Percentiles rank a stretch among this genome's conserved stretches.
Evolutionary conservation across 805 yeast genomes (phyloP).

Genomic region (Lachancea mirantina): DNA sequence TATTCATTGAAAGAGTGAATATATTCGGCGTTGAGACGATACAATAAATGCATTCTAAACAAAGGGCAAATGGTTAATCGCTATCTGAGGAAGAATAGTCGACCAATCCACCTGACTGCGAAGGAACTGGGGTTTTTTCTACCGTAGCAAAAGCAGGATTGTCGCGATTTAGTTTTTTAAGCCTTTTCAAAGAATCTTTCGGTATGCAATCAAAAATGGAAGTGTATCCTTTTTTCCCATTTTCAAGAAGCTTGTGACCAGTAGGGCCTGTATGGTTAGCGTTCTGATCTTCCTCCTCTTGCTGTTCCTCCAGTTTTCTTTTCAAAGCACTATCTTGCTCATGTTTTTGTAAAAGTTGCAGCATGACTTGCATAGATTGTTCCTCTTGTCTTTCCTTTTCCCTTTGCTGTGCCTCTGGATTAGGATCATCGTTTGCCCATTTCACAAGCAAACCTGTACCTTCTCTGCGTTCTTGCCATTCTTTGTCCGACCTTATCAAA

Average conservation of each 20-base stretch:
- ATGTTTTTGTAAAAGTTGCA: constrained; percentile 18
- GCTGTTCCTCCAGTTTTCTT: constrained; percentile 1
- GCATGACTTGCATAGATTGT: constrained; percentile 21
- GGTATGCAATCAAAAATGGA: constrained; percentile 5
- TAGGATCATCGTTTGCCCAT: constrained; percentile 91
- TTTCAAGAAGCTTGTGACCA: background rate
- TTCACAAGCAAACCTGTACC: constrained; percentile 39
- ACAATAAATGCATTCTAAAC: background rate
- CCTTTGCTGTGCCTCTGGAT: constrained; percentile 39
- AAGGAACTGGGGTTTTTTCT: background rate
- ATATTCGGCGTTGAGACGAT: background rate
- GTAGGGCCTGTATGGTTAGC: background rate
- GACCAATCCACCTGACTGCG: constrained; percentile 3
- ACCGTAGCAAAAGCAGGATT: background rate
- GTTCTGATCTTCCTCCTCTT: background rate
- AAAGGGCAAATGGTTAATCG: background rate
- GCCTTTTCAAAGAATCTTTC: constrained; percentile 2
- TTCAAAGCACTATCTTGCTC: background rate
- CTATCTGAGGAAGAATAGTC: constrained; percentile 10
- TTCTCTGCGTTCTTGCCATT: constrained; percentile 51
- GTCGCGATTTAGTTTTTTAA: constrained; percentile 7
- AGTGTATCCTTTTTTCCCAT: background rate
- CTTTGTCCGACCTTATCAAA: constrained; percentile 33
- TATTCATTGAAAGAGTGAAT: constrained; percentile 8
- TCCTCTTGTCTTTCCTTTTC: constrained; percentile 24